Conservation (phyloP, 495 filamentous ascomycete genomes). For the Neurospora terricola region DNA sequence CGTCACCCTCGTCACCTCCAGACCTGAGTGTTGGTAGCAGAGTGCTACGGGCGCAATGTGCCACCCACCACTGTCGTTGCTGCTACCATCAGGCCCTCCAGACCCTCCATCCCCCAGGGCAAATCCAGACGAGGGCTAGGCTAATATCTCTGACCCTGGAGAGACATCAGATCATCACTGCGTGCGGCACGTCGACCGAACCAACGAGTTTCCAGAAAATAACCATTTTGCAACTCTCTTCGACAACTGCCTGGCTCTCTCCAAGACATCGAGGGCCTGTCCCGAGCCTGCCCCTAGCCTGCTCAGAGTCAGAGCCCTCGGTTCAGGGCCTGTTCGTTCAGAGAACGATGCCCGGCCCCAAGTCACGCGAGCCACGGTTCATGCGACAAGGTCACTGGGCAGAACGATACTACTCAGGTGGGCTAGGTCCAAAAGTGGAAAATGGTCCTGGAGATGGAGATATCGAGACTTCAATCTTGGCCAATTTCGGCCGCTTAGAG, state of each 20-base stretch:
- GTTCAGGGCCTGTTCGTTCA: not conserved
- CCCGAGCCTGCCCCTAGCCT: not conserved
- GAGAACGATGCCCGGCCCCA: not conserved
- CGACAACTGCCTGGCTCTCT: not conserved
- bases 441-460: not conserved
- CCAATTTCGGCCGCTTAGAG: not conserved
- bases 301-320: not conserved
- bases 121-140: not conserved
- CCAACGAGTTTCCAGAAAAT: not conserved
- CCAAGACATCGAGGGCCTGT: not conserved
- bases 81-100: not conserved
- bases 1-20: not conserved
- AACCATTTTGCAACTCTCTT: not conserved
- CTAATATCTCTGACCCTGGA: not conserved
- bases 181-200: not conserved
- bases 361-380: not conserved
- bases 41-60: not conserved
- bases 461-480: not conserved
- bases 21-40: not conserved
- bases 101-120: not conserved
- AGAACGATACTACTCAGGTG: not conserved
- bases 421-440: not conserved
- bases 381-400: not conserved
- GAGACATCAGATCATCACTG: not conserved
- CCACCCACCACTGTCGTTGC: not conserved